Percentiles rank a stretch among this genome's conserved stretches.
phyloP scores from a whole-genome alignment of 1,284 basidiomycete species.

The Golubevia pallescens region DNA sequence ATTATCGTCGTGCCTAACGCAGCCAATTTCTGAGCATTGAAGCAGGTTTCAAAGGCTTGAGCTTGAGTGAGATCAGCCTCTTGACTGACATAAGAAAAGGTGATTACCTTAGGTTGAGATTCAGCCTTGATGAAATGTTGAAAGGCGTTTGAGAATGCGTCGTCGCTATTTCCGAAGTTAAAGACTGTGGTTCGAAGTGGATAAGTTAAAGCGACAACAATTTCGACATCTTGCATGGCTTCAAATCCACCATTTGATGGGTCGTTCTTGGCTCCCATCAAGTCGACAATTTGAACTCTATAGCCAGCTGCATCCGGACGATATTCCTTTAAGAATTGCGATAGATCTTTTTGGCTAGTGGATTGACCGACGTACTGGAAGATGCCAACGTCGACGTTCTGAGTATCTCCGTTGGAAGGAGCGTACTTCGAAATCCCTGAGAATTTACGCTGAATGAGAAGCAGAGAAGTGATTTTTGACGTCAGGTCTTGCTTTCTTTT shows the following conservation, averaged over 20 bases:
- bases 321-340: not conserved
- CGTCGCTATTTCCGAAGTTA: slow-evolving; percentile 7
- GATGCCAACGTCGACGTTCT: not conserved
- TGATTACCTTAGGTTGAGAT: slow-evolving; percentile 7
- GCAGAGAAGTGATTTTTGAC: too few relatives aligned
- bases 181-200: slow-evolving; percentile 6
- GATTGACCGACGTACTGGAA: not conserved
- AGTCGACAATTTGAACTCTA: not conserved
- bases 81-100: slow-evolving; percentile 12
- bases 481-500: too few relatives aligned
- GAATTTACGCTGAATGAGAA: not conserved
- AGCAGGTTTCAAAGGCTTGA: slow-evolving; percentile 15
- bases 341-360: not conserved
- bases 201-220: slow-evolving; percentile 6
- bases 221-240: slow-evolving; percentile 9
- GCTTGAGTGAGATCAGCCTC: slow-evolving; percentile 11
- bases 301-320: not conserved
- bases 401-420: not conserved
- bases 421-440: slow-evolving; percentile 9
- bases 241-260: not conserved
- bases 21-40: slow-evolving; percentile 8
- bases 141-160: slow-evolving; percentile 2
- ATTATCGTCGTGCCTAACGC: slow-evolving; percentile 12
- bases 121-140: slow-evolving; percentile 8
- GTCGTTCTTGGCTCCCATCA: not conserved